phyloP scores from a whole-genome alignment of 2,329 filamentous ascomycete genomes.

The Fusarium denticulatum region DNA sequence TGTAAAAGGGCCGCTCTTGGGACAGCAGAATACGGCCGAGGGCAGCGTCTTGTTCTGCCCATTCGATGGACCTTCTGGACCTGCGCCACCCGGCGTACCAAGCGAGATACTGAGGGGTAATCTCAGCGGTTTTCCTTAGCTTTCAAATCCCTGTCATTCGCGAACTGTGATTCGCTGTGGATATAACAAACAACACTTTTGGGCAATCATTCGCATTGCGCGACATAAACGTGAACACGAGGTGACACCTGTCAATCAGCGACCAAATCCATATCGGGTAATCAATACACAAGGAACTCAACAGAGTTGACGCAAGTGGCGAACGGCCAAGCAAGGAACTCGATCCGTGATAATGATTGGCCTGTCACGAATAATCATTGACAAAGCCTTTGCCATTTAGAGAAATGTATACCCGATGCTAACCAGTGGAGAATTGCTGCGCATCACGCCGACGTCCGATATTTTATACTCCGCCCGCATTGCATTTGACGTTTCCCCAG shows the following conservation, averaged over 20 bases:
- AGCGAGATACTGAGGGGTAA: conserved; percentile 7
- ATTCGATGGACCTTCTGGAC: conserved; percentile 22
- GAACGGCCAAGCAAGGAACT: not conserved
- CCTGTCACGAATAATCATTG: not conserved
- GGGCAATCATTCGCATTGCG: not conserved
- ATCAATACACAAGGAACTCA: not conserved
- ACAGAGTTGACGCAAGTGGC: not conserved
- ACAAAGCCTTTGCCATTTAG: not conserved
- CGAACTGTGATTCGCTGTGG: not conserved
- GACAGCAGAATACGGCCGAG: conserved; percentile 11
- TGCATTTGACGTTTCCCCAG: not conserved
- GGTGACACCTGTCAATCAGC: not conserved
- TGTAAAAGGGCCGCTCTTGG: conserved; percentile 30
- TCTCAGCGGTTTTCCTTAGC: not conserved
- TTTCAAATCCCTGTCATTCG: not conserved
- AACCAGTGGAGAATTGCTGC: not conserved
- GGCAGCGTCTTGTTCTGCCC: conserved; percentile 38
- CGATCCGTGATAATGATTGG: not conserved
- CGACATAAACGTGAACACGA: not conserved
- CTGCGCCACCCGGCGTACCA: conserved; percentile 25
- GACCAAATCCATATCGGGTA: not conserved
- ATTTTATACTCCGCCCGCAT: not conserved
- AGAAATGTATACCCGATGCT: not conserved
- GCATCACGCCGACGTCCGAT: not conserved
- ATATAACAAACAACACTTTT: not conserved